These are phyloP conservation scores for Zopfochytrium polystomum DNA, from an alignment of 371 early-diverging fungal species.

Conservation along the genomic window DNA sequence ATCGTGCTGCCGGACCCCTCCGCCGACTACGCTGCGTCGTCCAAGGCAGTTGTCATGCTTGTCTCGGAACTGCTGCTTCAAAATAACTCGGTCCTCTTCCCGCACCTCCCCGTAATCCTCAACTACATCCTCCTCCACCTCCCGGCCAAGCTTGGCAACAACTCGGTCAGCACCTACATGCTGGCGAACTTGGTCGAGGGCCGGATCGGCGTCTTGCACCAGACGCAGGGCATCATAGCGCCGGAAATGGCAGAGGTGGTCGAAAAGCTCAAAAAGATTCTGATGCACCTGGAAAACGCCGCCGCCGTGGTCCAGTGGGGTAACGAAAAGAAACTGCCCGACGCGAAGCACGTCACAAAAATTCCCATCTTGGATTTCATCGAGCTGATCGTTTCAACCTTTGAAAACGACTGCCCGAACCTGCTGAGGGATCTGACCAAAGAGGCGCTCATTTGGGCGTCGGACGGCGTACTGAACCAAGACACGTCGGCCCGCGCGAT, in stretches of 20 bases:
- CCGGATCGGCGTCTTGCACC: conserved; percentile 22
- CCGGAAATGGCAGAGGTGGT: conserved; percentile 10
- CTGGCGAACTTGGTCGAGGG: conserved; percentile 34
- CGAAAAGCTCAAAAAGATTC: conserved; percentile 21
- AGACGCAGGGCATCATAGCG: conserved; percentile 5
- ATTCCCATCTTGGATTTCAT: conserved; percentile 33
- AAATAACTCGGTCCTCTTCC: conserved; percentile 26
- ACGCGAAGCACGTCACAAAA: too few relatives aligned
- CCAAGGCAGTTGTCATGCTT: conserved; percentile 27
- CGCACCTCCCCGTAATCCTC: conserved; percentile 39
- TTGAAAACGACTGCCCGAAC: conserved; percentile 26
- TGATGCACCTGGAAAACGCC: conserved; percentile 30
- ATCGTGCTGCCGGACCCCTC: conserved; percentile 23
- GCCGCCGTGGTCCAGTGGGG: conserved; percentile 27
- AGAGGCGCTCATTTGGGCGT: conserved; percentile 39
- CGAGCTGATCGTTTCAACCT: conserved; percentile 30
- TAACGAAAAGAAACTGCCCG: too few relatives aligned
- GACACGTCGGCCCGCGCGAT: conserved; percentile 34
- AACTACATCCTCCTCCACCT: conserved; percentile 42
- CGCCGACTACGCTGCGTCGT: conserved; percentile 24
- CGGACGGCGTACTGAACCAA: conserved; percentile 34
- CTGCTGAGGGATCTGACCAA: conserved; percentile 24
- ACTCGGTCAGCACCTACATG: conserved; percentile 20
- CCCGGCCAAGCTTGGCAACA: conserved; percentile 31
- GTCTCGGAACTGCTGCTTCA: conserved; percentile 41